Evolutionary conservation across 2,329 filamentous ascomycete species (phyloP).

Genomic region (Apiospora koreana): DNA sequence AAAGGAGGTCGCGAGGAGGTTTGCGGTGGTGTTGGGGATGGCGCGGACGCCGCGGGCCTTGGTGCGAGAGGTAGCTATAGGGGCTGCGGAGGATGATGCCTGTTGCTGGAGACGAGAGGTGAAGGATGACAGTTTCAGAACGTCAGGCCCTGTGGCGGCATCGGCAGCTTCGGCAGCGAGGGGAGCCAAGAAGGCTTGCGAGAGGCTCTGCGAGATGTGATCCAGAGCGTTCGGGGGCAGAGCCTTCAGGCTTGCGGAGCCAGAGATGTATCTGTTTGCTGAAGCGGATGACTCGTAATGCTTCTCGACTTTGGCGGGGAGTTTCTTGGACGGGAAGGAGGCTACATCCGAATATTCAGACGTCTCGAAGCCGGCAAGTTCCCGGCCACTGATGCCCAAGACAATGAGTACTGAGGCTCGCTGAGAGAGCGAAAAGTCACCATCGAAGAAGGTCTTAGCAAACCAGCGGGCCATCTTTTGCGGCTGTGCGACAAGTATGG

Average conservation of each 20-base stretch:
- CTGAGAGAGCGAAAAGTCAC: slow-evolving; percentile 87
- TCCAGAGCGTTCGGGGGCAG: slow-evolving; percentile 64
- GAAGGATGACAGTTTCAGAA: slow-evolving; percentile 88
- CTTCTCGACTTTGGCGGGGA: slow-evolving; percentile 73
- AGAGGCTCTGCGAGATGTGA: slow-evolving; percentile 66
- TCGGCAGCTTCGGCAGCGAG: slow-evolving; percentile 83
- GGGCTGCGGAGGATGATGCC: slow-evolving; percentile 27
- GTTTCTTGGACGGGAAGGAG: slow-evolving; percentile 77
- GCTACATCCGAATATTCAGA: slow-evolving; percentile 51
- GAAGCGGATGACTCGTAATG: slow-evolving; percentile 54
- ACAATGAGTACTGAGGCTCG: slow-evolving; percentile 79
- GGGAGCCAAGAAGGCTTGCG: slow-evolving; percentile 74
- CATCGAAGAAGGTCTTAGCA: slow-evolving; percentile 81
- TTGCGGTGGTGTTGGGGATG: slow-evolving; percentile 76
- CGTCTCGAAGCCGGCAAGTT: slow-evolving; percentile 76
- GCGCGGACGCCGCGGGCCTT: slow-evolving; percentile 47
- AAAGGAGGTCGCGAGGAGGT: slow-evolving; percentile 73
- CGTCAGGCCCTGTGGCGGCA: slow-evolving; percentile 73
- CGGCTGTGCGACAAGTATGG: slow-evolving; percentile 76
- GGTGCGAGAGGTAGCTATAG: slow-evolving; percentile 31
- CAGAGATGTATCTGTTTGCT: slow-evolving; percentile 21
- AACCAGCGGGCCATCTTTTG: slow-evolving; percentile 81
- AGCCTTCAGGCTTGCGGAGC: slow-evolving; percentile 46
- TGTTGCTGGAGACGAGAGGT: slow-evolving; percentile 71
- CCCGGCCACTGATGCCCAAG: slow-evolving; percentile 78